Evolutionary conservation across 805 yeast species (phyloP).

Genomic region (Candida caryicola): DNA sequence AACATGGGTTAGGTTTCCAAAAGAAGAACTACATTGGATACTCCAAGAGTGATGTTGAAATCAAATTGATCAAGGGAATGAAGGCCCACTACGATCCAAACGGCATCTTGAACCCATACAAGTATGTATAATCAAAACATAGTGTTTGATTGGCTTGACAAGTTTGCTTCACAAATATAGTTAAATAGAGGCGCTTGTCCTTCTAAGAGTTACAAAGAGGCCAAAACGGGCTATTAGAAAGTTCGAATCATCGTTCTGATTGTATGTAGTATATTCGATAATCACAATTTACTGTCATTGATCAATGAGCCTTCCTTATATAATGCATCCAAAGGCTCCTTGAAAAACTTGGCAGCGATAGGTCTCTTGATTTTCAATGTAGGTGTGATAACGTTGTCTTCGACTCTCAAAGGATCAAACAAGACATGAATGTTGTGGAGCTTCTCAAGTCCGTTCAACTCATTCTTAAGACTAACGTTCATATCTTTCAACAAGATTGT

Average conservation of each 20-base stretch:
- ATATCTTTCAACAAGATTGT: slow-evolving; percentile 19
- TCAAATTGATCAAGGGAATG: slow-evolving; percentile 70
- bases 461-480: slow-evolving; percentile 19
- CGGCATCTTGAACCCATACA: slow-evolving; percentile 90
- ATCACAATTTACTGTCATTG: slow-evolving; percentile 4
- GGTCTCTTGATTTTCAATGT: slow-evolving; percentile 53
- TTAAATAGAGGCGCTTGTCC: too few species aligned
- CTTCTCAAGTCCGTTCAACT: slow-evolving; percentile 33
- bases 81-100: slow-evolving; percentile 88
- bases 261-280: too few species aligned
- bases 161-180: too few species aligned
- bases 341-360: slow-evolving; percentile 29
- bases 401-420: slow-evolving; percentile 43
- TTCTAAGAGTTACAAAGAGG: too few species aligned
- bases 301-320: slow-evolving; percentile 36
- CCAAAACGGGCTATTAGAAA: too few species aligned
- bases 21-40: slow-evolving; percentile 88
- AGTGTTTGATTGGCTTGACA: too few species aligned
- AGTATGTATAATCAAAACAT: slow-evolving; percentile 75
- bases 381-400: slow-evolving; percentile 64
- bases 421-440: slow-evolving; percentile 28
- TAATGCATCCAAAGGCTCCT: slow-evolving; percentile 23
- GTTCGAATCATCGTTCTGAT: too few species aligned
- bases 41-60: slow-evolving; percentile 71
- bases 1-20: slow-evolving; percentile 96